These are phyloP conservation scores for Boletus insuetus DNA, from an alignment of 768 basidiomycete genomes.

Conservation along the genomic window DNA sequence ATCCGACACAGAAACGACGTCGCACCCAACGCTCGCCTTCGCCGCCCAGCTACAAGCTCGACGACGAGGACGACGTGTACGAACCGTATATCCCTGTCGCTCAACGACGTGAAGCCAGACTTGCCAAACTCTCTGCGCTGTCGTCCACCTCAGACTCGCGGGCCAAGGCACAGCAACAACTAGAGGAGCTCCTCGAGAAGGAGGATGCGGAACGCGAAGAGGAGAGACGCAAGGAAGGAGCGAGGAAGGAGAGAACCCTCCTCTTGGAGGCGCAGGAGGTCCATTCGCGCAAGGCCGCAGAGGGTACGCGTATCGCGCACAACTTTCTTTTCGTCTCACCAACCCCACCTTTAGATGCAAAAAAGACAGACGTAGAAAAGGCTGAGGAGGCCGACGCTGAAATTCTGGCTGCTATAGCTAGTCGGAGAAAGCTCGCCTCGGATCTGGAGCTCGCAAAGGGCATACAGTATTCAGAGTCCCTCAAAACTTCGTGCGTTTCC, in stretches of 20 bases:
- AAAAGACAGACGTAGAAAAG: slow-evolving; percentile 85
- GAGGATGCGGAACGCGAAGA: slow-evolving; percentile 80
- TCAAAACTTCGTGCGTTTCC: slow-evolving; percentile 71
- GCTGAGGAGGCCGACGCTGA: slow-evolving; percentile 87
- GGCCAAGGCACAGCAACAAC: slow-evolving; percentile 42
- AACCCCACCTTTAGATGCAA: slow-evolving; percentile 53
- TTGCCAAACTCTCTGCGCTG: slow-evolving; percentile 69
- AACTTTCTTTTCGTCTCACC: slow-evolving; percentile 15
- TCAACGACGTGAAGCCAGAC: slow-evolving; percentile 76
- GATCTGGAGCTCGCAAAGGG: slow-evolving; percentile 93
- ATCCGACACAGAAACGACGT: slow-evolving; percentile 45
- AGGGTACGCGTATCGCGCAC: slow-evolving; percentile 49
- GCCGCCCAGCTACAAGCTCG: slow-evolving; percentile 54
- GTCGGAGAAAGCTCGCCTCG: slow-evolving; percentile 86
- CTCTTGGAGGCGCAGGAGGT: slow-evolving; percentile 95
- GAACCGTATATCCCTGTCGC: slow-evolving; percentile 87
- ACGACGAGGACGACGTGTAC: slow-evolving; percentile 63
- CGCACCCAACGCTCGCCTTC: slow-evolving; percentile 57
- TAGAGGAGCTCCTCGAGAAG: slow-evolving; percentile 58
- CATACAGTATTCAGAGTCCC: slow-evolving; percentile 82
- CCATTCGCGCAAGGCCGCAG: slow-evolving; percentile 73
- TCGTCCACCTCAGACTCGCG: slow-evolving; percentile 52
- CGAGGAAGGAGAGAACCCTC: slow-evolving; percentile 81
- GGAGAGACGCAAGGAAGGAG: slow-evolving; percentile 68
- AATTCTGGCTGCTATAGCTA: slow-evolving; percentile 88